Percentiles rank a stretch among this genome's conserved stretches.
Conservation (phyloP, 805 yeast genomes). For the Teunomyces kruisii region DNA sequence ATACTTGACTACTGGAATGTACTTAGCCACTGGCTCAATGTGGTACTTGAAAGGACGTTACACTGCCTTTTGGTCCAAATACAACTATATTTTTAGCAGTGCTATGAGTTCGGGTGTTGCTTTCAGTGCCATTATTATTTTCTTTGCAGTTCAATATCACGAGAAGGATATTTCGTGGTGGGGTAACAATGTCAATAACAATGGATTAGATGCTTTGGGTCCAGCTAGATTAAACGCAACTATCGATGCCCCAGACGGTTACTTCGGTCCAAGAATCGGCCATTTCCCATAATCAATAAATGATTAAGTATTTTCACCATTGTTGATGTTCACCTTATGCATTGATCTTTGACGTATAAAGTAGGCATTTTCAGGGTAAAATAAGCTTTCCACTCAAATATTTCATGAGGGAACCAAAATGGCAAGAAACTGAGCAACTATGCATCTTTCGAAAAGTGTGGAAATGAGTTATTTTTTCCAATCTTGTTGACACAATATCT, state of each 20-base stretch:
- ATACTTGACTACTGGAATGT: constrained; percentile 26
- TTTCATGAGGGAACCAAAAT: too few species aligned
- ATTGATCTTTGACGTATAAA: too few species aligned
- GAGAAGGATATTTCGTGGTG: constrained; percentile 12
- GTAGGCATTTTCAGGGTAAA: too few species aligned
- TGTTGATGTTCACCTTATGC: too few species aligned
- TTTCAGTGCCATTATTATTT: constrained; percentile 29
- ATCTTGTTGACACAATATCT: too few species aligned
- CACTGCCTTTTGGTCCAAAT: constrained; percentile 32
- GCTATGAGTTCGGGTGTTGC: constrained; percentile 31
- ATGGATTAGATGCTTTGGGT: background rate
- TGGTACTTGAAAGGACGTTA: constrained; percentile 22
- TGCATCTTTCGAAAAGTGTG: too few species aligned
- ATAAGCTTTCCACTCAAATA: too few species aligned
- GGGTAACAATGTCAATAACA: constrained; percentile 4
- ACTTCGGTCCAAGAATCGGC: constrained; percentile 35
- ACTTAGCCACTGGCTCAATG: constrained; percentile 25
- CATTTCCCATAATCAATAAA: constrained; percentile 17
- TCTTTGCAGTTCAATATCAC: constrained; percentile 35
- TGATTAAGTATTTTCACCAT: too few species aligned
- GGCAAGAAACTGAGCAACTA: too few species aligned
- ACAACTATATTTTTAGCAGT: constrained; percentile 28
- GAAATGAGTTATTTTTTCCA: too few species aligned
- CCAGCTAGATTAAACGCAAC: constrained; percentile 17
- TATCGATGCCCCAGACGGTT: constrained; percentile 28